These are phyloP conservation scores for Gymnopus androsaceus DNA, from an alignment of 1,284 basidiomycete species.

Conservation along the genomic window DNA sequence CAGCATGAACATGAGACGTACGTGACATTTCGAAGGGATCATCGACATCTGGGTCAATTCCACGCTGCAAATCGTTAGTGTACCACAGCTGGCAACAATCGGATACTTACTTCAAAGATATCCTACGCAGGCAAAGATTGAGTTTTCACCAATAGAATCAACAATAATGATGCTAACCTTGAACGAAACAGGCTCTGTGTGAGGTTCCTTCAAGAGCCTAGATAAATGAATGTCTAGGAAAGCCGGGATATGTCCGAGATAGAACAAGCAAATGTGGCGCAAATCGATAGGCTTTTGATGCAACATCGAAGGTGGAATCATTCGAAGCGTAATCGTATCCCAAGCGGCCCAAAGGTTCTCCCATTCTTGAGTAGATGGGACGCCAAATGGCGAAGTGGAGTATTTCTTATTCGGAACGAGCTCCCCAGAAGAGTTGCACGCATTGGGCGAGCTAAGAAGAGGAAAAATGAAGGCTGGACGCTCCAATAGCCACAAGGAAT, in stretches of 20 bases:
- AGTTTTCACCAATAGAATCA: conserved; percentile 2
- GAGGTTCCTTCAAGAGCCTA: conserved; percentile 70
- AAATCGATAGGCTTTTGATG: conserved; percentile 93
- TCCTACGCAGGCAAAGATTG: conserved; percentile 40
- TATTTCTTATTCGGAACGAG: conserved; percentile 25
- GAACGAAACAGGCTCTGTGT: conserved; percentile 82
- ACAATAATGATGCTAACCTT: conserved; percentile 49
- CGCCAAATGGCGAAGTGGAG: conserved; percentile 52
- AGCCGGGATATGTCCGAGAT: conserved; percentile 87
- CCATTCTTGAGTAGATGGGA: conserved; percentile 84
- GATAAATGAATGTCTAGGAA: conserved; percentile 93
- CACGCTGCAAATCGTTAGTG: conserved; percentile 59
- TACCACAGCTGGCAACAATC: neutral
- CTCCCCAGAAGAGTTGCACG: conserved; percentile 27
- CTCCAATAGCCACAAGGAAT: conserved; percentile 91
- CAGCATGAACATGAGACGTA: conserved; percentile 37
- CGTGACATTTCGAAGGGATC: conserved; percentile 84
- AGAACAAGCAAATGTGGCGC: conserved; percentile 88
- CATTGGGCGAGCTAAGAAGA: conserved; percentile 42
- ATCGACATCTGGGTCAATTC: conserved; percentile 94
- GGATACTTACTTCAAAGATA: conserved; percentile 71
- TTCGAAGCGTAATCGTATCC: conserved; percentile 85
- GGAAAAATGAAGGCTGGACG: conserved; percentile 82
- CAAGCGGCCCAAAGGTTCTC: conserved; percentile 83
- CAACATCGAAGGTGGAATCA: conserved; percentile 88